These are phyloP conservation scores for Physcomitrellopsis africana DNA, from an alignment of 225 moss, liverwort and hornwort genomes.

Conservation along the genomic window DNA sequence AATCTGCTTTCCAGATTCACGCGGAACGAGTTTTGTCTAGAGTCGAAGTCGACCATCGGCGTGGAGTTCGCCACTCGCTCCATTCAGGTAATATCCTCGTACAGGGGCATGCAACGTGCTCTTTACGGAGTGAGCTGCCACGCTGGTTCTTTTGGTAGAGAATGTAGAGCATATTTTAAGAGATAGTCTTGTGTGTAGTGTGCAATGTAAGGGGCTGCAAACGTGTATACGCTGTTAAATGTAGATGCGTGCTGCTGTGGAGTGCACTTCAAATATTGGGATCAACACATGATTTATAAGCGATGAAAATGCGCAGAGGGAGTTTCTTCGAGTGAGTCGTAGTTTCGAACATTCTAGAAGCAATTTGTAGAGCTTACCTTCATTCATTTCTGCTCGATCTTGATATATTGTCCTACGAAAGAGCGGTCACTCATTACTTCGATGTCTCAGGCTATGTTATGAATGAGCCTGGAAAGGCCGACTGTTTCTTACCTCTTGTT, in stretches of 20 bases:
- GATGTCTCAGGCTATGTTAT: background rate
- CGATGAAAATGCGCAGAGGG: background rate
- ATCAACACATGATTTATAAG: background rate
- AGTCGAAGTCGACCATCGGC: slow-evolving; percentile 20
- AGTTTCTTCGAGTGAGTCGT: background rate
- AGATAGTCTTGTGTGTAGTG: background rate
- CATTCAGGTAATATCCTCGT: slow-evolving; percentile 27
- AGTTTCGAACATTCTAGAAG: background rate
- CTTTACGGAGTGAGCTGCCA: background rate
- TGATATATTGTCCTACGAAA: background rate
- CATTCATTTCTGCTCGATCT: background rate
- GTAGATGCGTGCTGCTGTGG: background rate
- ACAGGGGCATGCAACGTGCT: background rate
- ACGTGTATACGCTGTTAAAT: background rate
- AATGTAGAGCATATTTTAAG: background rate
- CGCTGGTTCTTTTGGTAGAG: background rate
- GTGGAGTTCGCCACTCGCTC: slow-evolving; percentile 44
- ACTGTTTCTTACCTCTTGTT: too few species aligned
- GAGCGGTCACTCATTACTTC: background rate
- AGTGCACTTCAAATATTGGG: slow-evolving; percentile 1
- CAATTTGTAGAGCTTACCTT: background rate
- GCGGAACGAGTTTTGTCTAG: slow-evolving; percentile 22
- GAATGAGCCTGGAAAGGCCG: too few species aligned
- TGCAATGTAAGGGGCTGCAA: background rate
- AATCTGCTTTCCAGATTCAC: slow-evolving; percentile 30